Percentiles rank a stretch among this genome's conserved stretches.
Evolutionary conservation across 2,329 filamentous ascomycete genomes (phyloP).

Genomic region (Harringtonia aguacate): DNA sequence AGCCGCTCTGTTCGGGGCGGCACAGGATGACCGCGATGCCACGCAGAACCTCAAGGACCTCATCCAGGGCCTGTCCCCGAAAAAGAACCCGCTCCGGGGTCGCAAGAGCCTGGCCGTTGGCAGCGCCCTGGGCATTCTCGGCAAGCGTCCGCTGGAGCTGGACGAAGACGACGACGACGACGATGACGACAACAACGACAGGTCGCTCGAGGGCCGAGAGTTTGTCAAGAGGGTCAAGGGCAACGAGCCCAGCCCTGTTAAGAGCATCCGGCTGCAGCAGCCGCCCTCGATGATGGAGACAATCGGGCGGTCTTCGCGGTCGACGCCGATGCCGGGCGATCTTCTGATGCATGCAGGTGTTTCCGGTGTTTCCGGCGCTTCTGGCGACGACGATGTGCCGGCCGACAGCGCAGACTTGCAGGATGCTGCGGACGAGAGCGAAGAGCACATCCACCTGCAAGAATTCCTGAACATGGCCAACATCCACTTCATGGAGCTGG

Average conservation of each 20-base stretch:
- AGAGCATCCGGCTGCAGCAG: slow-evolving; percentile 59
- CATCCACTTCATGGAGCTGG: slow-evolving; percentile 96
- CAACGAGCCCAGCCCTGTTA: slow-evolving; percentile 66
- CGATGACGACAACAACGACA: too few species aligned
- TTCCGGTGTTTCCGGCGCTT: slow-evolving; percentile 18
- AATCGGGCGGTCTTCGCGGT: slow-evolving; percentile 45
- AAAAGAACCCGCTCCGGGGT: slow-evolving; percentile 54
- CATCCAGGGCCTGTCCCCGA: slow-evolving; percentile 68
- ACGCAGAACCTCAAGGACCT: slow-evolving; percentile 63
- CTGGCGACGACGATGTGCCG: slow-evolving; percentile 27
- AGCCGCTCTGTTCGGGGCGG: slow-evolving; percentile 18
- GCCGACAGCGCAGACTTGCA: slow-evolving; percentile 15
- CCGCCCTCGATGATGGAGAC: slow-evolving; percentile 58
- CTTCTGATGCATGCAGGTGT: too few species aligned
- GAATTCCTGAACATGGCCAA: slow-evolving; percentile 93
- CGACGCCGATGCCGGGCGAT: slow-evolving; percentile 27
- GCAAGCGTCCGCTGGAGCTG: slow-evolving; percentile 63
- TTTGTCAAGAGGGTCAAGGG: slow-evolving; percentile 60
- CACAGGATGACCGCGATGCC: slow-evolving; percentile 44
- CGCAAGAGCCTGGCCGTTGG: slow-evolving; percentile 71
- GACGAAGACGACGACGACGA: slow-evolving; percentile 33
- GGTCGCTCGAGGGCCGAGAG: slow-evolving; percentile 45
- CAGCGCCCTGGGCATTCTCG: slow-evolving; percentile 60
- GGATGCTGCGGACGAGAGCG: slow-evolving; percentile 43
- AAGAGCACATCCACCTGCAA: slow-evolving; percentile 67